These are phyloP conservation scores for Biscogniauxia sp. DNA, from an alignment of 2,329 filamentous ascomycete genomes.

Conservation along the genomic window DNA sequence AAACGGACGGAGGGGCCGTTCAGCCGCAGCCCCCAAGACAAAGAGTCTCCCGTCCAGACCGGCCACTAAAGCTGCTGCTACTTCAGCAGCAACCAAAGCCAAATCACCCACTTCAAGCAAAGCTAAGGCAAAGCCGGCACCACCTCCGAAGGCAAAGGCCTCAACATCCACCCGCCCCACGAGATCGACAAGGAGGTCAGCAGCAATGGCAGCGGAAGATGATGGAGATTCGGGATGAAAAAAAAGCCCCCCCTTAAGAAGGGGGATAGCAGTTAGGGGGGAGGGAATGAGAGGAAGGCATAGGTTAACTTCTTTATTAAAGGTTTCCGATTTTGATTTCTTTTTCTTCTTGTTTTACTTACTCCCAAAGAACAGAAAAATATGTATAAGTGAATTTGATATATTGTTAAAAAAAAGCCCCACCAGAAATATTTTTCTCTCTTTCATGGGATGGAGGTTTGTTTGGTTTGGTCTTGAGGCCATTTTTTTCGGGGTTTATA, in stretches of 20 bases:
- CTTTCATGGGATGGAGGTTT: no score
- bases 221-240: slow-evolving; percentile 18
- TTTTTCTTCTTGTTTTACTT: no score
- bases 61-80: slow-evolving; percentile 21
- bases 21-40: slow-evolving; percentile 16
- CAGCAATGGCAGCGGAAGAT: slow-evolving; percentile 12
- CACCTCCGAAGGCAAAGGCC: slow-evolving; percentile 20
- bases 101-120: slow-evolving; percentile 21
- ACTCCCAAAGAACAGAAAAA: not conserved
- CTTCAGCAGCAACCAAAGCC: slow-evolving; percentile 14
- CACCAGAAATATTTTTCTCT: not conserved
- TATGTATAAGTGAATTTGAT: not conserved
- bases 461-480: no score
- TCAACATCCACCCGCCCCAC: slow-evolving; percentile 26
- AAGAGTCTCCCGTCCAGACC: slow-evolving; percentile 28
- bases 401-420: not conserved
- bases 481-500: no score
- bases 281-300: no score
- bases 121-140: slow-evolving; percentile 21
- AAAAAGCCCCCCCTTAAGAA: not conserved
- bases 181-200: slow-evolving; percentile 21
- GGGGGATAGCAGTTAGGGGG: no score
- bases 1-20: slow-evolving; percentile 27
- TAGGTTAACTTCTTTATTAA: no score
- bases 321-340: no score